These are phyloP conservation scores for Pyricularia grisea DNA, from an alignment of 2,329 filamentous ascomycete species.

Conservation along the genomic window DNA sequence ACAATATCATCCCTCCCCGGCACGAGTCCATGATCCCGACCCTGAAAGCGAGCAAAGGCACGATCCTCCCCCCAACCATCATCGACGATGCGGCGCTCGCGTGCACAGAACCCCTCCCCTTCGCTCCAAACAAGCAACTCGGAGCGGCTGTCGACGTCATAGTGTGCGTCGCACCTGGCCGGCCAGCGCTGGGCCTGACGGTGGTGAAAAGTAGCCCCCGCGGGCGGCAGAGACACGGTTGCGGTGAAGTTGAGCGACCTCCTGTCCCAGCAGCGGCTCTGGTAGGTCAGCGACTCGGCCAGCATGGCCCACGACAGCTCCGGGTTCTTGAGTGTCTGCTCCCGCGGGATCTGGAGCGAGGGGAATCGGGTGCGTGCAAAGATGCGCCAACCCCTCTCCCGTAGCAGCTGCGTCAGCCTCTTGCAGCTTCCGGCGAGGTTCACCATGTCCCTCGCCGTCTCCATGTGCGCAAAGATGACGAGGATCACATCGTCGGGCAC, in stretches of 20 bases:
- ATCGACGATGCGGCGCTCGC: conserved; percentile 21
- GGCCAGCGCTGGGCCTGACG: conserved; percentile 21
- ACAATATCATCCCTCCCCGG: conserved; percentile 41
- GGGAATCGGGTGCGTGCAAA: conserved; percentile 37
- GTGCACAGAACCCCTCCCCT: conserved; percentile 39
- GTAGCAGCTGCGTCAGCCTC: conserved; percentile 27
- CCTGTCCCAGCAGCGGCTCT: conserved; percentile 44
- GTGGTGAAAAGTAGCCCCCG: conserved; percentile 14
- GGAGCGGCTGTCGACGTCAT: conserved; percentile 23
- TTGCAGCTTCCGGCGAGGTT: conserved; percentile 28
- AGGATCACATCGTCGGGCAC: conserved; percentile 42
- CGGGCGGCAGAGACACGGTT: conserved; percentile 14
- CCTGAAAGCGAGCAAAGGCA: conserved; percentile 23
- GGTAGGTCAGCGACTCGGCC: conserved; percentile 37
- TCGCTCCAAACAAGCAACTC: conserved; percentile 42
- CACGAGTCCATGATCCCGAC: conserved; percentile 26
- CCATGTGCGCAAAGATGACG: conserved; percentile 35
- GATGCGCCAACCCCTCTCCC: conserved; percentile 36
- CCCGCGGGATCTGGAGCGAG: conserved; percentile 23
- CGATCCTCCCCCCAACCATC: conserved; percentile 19
- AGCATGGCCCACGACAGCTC: conserved; percentile 24
- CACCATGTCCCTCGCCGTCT: conserved; percentile 38
- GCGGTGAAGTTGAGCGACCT: conserved; percentile 31
- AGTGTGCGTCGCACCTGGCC: conserved; percentile 35
- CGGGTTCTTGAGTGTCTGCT: conserved; percentile 6